A percentile compares a stretch with the other conserved stretches of the same genome.
phyloP scores from a whole-genome alignment of 2,329 filamentous ascomycete genomes.

The Ceratocystis ficicola region DNA sequence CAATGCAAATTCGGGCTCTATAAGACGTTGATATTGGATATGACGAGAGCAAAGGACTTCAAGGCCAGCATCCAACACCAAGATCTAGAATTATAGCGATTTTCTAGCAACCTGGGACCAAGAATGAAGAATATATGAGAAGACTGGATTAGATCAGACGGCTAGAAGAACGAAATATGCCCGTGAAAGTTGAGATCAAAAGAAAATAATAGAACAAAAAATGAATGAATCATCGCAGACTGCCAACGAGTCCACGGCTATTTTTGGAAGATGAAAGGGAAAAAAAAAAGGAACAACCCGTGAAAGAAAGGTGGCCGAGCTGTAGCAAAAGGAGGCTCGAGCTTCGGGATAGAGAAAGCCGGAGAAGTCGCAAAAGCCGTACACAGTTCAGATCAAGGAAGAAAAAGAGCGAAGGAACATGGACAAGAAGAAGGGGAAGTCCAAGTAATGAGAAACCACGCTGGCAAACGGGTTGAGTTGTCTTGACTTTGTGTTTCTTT shows the following conservation, averaged over 20 bases:
- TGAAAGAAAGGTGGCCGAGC: neutral
- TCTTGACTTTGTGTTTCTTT: neutral
- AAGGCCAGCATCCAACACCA: neutral
- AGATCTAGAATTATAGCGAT: neutral
- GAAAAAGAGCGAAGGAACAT: neutral
- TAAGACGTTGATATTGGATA: neutral
- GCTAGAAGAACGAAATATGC: neutral
- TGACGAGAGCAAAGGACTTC: neutral
- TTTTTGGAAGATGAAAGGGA: slow-evolving; percentile 11
- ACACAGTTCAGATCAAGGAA: neutral
- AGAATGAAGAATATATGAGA: neutral
- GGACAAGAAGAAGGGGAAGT: neutral
- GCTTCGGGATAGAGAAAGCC: neutral
- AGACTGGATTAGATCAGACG: neutral
- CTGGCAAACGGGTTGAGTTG: neutral
- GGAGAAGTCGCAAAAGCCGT: neutral
- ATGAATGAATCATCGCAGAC: slow-evolving; percentile 11
- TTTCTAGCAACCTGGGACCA: neutral
- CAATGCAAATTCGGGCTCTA: neutral
- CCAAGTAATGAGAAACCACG: neutral
- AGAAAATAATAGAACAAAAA: slow-evolving; percentile 10
- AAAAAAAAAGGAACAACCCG: neutral
- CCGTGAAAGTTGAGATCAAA: neutral
- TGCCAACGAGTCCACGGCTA: neutral
- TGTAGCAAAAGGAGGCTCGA: neutral